Percentiles rank a stretch among this genome's conserved stretches.
Evolutionary conservation across 441 rosid genomes (phyloP).

Genomic region (Eruca vesicaria): DNA sequence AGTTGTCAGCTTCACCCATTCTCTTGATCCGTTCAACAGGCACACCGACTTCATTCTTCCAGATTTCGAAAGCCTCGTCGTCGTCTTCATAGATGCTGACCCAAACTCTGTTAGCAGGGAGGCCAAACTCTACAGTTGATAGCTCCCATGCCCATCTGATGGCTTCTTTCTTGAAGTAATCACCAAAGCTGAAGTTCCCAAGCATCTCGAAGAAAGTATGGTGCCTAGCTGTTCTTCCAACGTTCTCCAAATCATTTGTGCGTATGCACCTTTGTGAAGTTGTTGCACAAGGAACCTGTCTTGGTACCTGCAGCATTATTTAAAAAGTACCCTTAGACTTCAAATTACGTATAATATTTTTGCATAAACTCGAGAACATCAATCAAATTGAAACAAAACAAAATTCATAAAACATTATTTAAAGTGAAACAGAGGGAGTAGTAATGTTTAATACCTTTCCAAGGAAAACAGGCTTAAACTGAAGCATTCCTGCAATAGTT

Average conservation of each 20-base stretch:
- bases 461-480: conserved; percentile 89
- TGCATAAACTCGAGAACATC: too few species aligned
- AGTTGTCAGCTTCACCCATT: conserved; percentile 93
- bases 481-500: conserved; percentile 98
- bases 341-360: too few species aligned
- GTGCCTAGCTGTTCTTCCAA: conserved; percentile 82
- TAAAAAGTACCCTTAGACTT: too few species aligned
- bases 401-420: too few species aligned
- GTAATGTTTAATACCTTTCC: conserved; percentile 57
- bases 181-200: conserved; percentile 95
- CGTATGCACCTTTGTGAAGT: conserved; percentile 92
- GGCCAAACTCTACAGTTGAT: conserved; percentile 72
- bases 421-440: too few species aligned
- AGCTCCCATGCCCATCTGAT: conserved; percentile 97
- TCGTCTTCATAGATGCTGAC: conserved; percentile 82
- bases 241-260: conserved; percentile 93
- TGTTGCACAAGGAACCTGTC: conserved; percentile 77
- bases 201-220: conserved; percentile 98
- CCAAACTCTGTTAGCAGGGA: conserved; percentile 77
- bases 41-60: conserved; percentile 78
- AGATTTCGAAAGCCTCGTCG: conserved; percentile 82
- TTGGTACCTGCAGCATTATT: conserved; percentile 52
- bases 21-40: conserved; percentile 77
- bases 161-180: conserved; percentile 92
- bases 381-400: too few species aligned